These are phyloP conservation scores for Physcomitrellopsis africana DNA, from an alignment of 225 moss, liverwort and hornwort genomes.

Conservation along the genomic window DNA sequence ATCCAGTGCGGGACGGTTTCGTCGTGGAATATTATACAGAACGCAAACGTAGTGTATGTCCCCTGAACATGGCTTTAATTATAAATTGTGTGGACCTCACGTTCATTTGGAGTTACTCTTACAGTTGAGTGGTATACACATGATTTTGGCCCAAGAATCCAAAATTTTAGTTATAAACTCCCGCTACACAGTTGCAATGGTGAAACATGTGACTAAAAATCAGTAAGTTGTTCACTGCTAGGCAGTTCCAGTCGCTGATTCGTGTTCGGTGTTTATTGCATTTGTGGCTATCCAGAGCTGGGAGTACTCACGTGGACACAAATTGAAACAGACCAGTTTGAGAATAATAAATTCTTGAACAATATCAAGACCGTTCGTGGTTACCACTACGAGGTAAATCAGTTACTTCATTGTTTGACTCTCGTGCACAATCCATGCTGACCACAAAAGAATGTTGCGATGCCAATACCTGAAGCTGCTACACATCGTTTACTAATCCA, in stretches of 20 bases:
- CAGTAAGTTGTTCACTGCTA: no score
- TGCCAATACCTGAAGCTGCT: no score
- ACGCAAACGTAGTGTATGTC: neutral
- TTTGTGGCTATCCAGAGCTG: conserved; percentile 36
- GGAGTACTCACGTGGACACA: conserved; percentile 74
- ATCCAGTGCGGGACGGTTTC: neutral
- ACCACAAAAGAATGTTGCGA: no score
- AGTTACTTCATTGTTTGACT: neutral
- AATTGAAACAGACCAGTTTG: conserved; percentile 54
- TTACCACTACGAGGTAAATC: conserved; percentile 60
- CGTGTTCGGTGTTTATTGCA: no score
- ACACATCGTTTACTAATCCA: no score
- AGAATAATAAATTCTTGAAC: conserved; percentile 48
- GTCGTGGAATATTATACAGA: conserved; percentile 4
- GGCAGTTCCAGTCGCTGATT: no score
- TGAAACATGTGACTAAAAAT: neutral
- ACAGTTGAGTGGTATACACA: neutral
- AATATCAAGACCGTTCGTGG: conserved; percentile 56
- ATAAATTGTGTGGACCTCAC: neutral
- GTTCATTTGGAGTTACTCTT: neutral
- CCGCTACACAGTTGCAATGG: neutral
- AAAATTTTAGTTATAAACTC: neutral
- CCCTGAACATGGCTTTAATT: neutral
- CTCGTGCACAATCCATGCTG: no score
- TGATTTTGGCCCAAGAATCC: neutral